A percentile compares a stretch with the other conserved stretches of the same genome.
Conservation (phyloP, 768 basidiomycete genomes). For the Pisolithus orientalis region DNA sequence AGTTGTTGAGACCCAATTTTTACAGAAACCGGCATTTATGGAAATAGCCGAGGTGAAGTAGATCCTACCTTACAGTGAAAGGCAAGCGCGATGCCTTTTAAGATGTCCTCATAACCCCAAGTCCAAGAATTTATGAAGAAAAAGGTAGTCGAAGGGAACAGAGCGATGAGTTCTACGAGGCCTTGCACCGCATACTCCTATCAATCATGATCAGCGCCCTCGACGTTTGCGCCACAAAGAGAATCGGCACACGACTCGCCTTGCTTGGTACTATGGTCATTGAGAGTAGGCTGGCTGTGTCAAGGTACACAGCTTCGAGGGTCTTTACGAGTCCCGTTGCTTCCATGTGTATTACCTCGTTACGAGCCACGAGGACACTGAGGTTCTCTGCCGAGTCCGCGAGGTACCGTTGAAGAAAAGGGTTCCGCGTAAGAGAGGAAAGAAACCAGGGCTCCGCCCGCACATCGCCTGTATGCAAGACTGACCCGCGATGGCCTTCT, state of each 20-base stretch:
- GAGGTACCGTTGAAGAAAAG: slow-evolving; percentile 68
- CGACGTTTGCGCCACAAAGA: slow-evolving; percentile 2
- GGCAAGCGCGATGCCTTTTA: slow-evolving; percentile 63
- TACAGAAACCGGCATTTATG: not conserved
- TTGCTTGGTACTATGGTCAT: slow-evolving; percentile 52
- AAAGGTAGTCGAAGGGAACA: slow-evolving; percentile 56
- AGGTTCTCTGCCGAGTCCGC: slow-evolving; percentile 24
- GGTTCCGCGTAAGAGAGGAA: slow-evolving; percentile 59
- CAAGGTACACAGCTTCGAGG: slow-evolving; percentile 76
- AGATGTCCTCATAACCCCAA: slow-evolving; percentile 91
- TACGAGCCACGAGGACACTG: slow-evolving; percentile 19
- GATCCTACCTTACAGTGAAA: slow-evolving; percentile 55
- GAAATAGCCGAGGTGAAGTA: no score
- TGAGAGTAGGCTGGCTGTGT: slow-evolving; percentile 66
- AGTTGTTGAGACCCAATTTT: not conserved
- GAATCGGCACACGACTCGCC: slow-evolving; percentile 29
- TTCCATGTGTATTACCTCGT: slow-evolving; percentile 16
- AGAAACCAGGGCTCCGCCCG: slow-evolving; percentile 83
- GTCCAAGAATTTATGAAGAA: slow-evolving; percentile 96
- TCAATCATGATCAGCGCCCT: not conserved
- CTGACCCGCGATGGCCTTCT: slow-evolving; percentile 57
- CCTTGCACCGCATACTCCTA: slow-evolving; percentile 64
- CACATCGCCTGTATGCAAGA: slow-evolving; percentile 93
- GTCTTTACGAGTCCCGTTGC: slow-evolving; percentile 33
- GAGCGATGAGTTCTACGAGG: slow-evolving; percentile 60